Conservation (phyloP, 306 rosid genomes). For the Rosa lucieae region DNA sequence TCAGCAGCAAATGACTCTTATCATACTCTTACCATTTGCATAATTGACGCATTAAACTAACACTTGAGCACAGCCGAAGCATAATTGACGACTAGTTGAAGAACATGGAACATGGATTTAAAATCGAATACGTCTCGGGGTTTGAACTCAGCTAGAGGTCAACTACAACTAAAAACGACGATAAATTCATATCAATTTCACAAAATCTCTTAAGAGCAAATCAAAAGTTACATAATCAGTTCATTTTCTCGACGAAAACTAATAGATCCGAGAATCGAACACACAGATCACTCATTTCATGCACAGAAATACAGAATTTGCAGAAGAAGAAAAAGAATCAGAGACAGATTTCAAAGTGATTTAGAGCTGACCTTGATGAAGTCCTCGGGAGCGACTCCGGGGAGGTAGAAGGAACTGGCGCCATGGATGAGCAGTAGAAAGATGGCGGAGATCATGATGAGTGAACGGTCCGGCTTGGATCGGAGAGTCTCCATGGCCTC, state of each 20-base stretch:
- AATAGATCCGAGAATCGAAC: conserved; percentile 42
- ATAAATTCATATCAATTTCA: not conserved
- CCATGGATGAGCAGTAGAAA: conserved; percentile 58
- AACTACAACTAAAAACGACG: not conserved
- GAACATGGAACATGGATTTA: not conserved
- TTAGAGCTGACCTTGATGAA: conserved; percentile 65
- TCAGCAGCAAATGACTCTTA: not conserved
- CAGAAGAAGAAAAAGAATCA: not conserved
- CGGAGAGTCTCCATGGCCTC: conserved; percentile 83
- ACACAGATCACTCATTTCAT: conserved; percentile 37
- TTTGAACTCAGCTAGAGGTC: not conserved
- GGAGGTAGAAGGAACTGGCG: conserved; percentile 79
- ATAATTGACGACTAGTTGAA: not conserved
- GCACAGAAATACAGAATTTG: not conserved
- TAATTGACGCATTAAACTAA: not conserved
- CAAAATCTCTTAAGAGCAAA: not conserved
- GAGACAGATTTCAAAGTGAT: not conserved
- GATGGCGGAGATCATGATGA: conserved; percentile 39
- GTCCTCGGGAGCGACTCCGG: conserved; percentile 98
- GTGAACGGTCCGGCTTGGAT: conserved; percentile 35
- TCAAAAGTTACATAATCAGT: not conserved
- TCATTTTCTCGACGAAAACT: conserved; percentile 19
- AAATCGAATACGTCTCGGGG: not conserved
- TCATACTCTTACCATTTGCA: not conserved
- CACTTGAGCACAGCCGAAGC: not conserved